Conservation (phyloP, 306 rosid genomes). For the Prunus persica region Prunus_persica_NCBIv2 NC_034014.1:28121001-28121500, state of each 20-base stretch:
- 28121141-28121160: constrained; percentile 79
- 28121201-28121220: constrained; percentile 69
- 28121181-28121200: constrained; percentile 75
- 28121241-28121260: constrained; percentile 89
- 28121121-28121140: constrained; percentile 87
- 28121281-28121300: constrained; percentile 1
- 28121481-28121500: constrained; percentile 78
- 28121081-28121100: neutral
- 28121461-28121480: constrained; percentile 56
- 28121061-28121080: neutral
- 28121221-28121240: constrained; percentile 78
- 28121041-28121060: neutral
- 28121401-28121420: neutral
- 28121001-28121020: neutral
- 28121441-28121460: neutral
- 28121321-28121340: too few species aligned
- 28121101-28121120: constrained; percentile 4
- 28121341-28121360: too few species aligned
- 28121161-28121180: constrained; percentile 79
- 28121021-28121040: neutral
- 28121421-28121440: neutral
- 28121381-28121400: too few species aligned
- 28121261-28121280: constrained; percentile 47
- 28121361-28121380: too few species aligned
- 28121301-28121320: neutral